A percentile compares a stretch with the other conserved stretches of the same genome.
Conservation (phyloP, 805 yeast genomes). For the Starmerella roubikii region DNA sequence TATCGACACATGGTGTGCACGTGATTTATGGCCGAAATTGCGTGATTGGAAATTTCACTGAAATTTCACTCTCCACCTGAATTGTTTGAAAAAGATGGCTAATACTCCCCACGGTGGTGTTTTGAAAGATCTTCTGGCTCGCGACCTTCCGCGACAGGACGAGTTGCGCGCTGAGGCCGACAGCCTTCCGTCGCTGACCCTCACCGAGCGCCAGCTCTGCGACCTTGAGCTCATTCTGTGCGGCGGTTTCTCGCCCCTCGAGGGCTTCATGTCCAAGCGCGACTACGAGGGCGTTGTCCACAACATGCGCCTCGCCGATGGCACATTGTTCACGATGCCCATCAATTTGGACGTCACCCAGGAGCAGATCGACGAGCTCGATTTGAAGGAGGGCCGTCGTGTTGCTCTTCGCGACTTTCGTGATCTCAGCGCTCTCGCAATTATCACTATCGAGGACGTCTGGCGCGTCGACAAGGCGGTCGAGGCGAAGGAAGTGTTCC, state of each 20-base stretch:
- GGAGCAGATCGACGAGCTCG: conserved; percentile 32
- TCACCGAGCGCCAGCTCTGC: conserved; percentile 82
- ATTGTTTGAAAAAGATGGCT: conserved; percentile 24
- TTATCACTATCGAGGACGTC: conserved; percentile 63
- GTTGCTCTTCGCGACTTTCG: conserved; percentile 68
- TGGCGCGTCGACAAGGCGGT: conserved; percentile 65
- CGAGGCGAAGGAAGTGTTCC: conserved; percentile 78
- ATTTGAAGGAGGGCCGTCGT: conserved; percentile 42
- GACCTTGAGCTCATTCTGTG: conserved; percentile 81
- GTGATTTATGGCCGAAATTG: no score
- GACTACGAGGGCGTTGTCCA: conserved; percentile 59
- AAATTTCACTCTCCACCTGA: not conserved
- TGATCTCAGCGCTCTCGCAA: conserved; percentile 66
- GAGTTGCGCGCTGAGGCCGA: conserved; percentile 47
- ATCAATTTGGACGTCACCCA: conserved; percentile 69
- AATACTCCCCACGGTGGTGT: conserved; percentile 81
- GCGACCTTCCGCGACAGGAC: conserved; percentile 54
- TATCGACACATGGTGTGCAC: no score
- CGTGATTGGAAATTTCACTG: no score
- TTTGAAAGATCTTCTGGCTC: conserved; percentile 68
- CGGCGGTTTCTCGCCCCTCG: conserved; percentile 87
- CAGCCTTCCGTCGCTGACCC: conserved; percentile 31
- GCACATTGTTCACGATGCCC: conserved; percentile 83
- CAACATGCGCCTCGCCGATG: conserved; percentile 55
- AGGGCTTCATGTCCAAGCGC: conserved; percentile 53